A percentile compares a stretch with the other conserved stretches of the same genome.
Conservation (phyloP, 805 yeast species). For the Zygotorulaspora florentina region DNA sequence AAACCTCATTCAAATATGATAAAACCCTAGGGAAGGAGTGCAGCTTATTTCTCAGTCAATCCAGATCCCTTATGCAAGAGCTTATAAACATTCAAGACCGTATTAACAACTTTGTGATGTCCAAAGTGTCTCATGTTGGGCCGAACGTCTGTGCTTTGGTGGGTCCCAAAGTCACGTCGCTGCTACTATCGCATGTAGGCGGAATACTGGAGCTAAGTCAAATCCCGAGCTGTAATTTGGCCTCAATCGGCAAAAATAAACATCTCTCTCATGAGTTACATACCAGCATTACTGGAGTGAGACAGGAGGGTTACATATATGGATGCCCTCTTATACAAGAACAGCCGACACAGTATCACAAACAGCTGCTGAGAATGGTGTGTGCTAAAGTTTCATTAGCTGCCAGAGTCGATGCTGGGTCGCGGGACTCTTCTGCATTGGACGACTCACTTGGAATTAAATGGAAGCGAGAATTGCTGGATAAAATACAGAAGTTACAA, state of each 20-base stretch:
- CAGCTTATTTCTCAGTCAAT: conserved; percentile 38
- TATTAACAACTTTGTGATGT: conserved; percentile 53
- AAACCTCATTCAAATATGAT: conserved; percentile 39
- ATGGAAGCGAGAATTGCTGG: conserved; percentile 56
- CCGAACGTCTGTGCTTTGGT: conserved; percentile 76
- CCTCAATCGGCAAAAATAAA: conserved; percentile 61
- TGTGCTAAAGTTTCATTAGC: conserved; percentile 79
- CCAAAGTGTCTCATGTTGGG: conserved; percentile 55
- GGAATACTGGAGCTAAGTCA: conserved; percentile 60
- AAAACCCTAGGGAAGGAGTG: conserved; percentile 32
- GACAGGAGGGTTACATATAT: conserved; percentile 69
- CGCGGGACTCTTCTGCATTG: conserved; percentile 27
- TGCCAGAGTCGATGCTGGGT: conserved; percentile 70
- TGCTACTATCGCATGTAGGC: conserved; percentile 63
- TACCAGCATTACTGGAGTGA: conserved; percentile 39
- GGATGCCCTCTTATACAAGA: conserved; percentile 54
- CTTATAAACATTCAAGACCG: conserved; percentile 12
- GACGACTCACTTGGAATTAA: conserved; percentile 54
- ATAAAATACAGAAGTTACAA: conserved; percentile 63
- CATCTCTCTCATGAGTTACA: conserved; percentile 34
- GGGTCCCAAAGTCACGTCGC: conserved; percentile 70
- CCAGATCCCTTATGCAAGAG: conserved; percentile 37
- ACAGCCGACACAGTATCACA: conserved; percentile 54
- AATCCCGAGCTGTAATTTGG: conserved; percentile 79
- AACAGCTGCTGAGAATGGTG: conserved; percentile 70